Evolutionary conservation across 169 alveolate genomes (phyloP), one percentile per base, ranked within the genome.

Genomic region (Perkinsus olseni): DNA sequence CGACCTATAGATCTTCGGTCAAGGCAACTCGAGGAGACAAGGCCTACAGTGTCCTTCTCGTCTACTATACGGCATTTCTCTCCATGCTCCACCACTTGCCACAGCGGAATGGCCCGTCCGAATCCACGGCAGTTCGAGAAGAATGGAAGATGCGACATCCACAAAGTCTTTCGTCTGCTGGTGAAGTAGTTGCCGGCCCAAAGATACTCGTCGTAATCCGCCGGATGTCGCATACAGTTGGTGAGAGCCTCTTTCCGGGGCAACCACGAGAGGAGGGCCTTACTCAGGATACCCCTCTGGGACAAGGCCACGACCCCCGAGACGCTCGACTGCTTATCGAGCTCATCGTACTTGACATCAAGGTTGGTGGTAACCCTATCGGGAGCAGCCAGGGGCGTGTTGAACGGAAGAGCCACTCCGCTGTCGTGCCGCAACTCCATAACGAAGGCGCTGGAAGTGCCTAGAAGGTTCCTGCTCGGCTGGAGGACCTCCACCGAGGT

Each of bases 61-160:
- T 8, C 82, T 24, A 62, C 82, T 0, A 62, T 62, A 8, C 39
- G 38, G 74, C 93, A 91, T 1, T 36, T n/a, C 20, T 31, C 13
- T 13, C 82, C 93, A 34, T 91, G 93, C 82, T 91, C 93, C 13
- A 39, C n/a, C 6, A 91, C 50, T 13, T 50, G 82, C 93, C 93
- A 91, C 1, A 91, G 39, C 6, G 93, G 93, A 6, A 39, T 62
- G 1, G 82, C 39, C 3, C 93, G 93, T 21, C 93, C 93, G 39
- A 39, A 91, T 10, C 93, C 93, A 17, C 93, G 91, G 31, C 93
- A 92, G 28, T 92, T 92, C 45, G 74, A 38, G 90, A 39, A 92
- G 51, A 50, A 92, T 3, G 93, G 93, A 10, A 92, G 6, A 37
- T 92, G 93, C 37, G 38, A n/a, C 62, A 92, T 51, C 51, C 28